Base-by-base conservation (phyloP, 2,329 filamentous ascomycete genomes). In the Teratosphaeria zuluensis region DNA sequence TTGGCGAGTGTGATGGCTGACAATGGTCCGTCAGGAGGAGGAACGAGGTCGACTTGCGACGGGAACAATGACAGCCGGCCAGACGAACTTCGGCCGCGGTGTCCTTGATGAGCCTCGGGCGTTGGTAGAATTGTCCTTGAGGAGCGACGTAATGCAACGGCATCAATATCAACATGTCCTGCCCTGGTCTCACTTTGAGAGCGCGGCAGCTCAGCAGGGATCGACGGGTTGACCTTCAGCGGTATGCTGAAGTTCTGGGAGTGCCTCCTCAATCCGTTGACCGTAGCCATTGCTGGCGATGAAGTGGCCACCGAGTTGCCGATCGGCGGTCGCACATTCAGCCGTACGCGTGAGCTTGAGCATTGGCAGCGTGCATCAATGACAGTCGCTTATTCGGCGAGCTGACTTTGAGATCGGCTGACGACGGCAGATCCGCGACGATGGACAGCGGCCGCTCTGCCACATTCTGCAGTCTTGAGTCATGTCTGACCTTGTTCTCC, bases 151-250 rank as follows among this genome's bases (percentile, higher is more conserved):
- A 6, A 8, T 48, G 19, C n/a, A 9, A 19, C 42, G 8, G 19
- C 42, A 48, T 48, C 19, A n/a, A 3, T 19, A 21, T 48, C 42
- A 19, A 48, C 6, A 8, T 48, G 42, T 4, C n/a, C 42, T 48
- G n/a, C 19, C 21, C n/a, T 48, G 19, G 42, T n/a, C n/a, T 21
- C 42, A n/a, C 16, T 6, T 48, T 48, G n/a, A n/a, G 16, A 48
- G n/a, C 16, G 19, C 8, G 42, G 19, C 6, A 16, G 16, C n/a
- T 21, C 42, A n/a, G 38, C 32, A n/a, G 58, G 65, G 7, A 65
- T 64, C 3, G 70, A 68, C 5, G 74, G 70, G 55, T 75, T 74
- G 51, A 74, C 60, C 54, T 65, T 64, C 19, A 71, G 58, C 4
- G 70, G 70, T 1, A 72, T 59, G 54, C 66, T 57, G 71, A 73